phyloP scores from a whole-genome alignment of 208 protist genomes.

The Crithidia thermophila region DNA sequence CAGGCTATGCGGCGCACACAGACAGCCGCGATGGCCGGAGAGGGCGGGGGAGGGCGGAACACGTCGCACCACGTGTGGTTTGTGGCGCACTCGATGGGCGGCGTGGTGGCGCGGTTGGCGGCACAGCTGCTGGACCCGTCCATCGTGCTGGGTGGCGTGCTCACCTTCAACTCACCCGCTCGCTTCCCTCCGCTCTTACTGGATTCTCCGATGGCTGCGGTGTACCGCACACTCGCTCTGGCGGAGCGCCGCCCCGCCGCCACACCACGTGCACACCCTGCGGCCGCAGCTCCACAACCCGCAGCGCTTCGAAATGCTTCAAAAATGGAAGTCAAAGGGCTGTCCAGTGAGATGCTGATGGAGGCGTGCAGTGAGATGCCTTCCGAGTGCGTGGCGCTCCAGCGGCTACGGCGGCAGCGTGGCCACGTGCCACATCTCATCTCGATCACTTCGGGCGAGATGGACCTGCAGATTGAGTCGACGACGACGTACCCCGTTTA shows the following conservation, averaged over 20 bases:
- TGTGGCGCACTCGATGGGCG: conserved; percentile 67
- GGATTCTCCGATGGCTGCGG: conserved; percentile 39
- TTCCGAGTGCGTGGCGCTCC: neutral
- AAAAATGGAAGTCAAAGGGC: neutral
- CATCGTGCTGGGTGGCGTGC: conserved; percentile 30
- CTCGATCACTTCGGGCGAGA: conserved; percentile 46
- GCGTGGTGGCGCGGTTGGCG: conserved; percentile 45
- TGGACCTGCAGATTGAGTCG: conserved; percentile 53
- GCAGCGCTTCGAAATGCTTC: too few species aligned
- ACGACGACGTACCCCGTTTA: conserved; percentile 9
- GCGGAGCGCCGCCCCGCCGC: conserved; percentile 4
- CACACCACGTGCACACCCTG: too few species aligned
- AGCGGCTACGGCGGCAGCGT: neutral
- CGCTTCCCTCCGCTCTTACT: conserved; percentile 50
- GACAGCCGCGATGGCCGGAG: too few species aligned
- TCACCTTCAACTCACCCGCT: conserved; percentile 57
- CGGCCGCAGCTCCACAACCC: too few species aligned
- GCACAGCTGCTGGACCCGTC: conserved; percentile 19
- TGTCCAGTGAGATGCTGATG: conserved; percentile 4
- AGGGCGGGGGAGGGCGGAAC: too few species aligned
- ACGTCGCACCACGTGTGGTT: conserved; percentile 36
- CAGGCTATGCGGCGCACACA: too few species aligned
- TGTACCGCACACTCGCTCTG: conserved; percentile 34
- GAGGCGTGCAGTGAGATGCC: neutral
- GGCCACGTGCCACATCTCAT: conserved; percentile 15